Conservation (phyloP, 1,139 yeast species). For the Pichia sp. region DNA sequence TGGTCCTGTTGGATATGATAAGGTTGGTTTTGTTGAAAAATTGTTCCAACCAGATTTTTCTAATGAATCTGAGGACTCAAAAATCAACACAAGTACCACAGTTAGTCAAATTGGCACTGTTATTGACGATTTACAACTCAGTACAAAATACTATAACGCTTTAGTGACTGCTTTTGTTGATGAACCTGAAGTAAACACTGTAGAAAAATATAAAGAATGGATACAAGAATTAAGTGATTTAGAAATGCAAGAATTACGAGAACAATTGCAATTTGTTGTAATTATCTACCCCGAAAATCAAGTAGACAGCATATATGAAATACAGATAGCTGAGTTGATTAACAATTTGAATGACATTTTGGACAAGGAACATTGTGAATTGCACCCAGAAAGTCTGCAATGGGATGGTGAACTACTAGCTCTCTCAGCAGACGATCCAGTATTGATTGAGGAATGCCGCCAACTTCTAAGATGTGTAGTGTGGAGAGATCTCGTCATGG, state of each 20-base stretch:
- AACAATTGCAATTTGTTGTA: too few relatives aligned
- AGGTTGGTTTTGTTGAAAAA: background rate
- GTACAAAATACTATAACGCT: too few relatives aligned
- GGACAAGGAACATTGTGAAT: constrained; percentile 20
- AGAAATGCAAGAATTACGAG: background rate
- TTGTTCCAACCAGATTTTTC: background rate
- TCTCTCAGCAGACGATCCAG: background rate
- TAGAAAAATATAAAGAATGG: too few relatives aligned
- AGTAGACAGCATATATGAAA: too few relatives aligned
- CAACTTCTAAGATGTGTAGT: constrained; percentile 1
- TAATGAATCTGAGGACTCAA: background rate
- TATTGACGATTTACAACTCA: background rate
- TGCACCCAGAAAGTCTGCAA: constrained; percentile 13
- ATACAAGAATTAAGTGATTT: background rate
- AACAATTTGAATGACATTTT: constrained; percentile 10
- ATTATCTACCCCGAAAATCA: too few relatives aligned
- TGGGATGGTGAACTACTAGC: constrained; percentile 22
- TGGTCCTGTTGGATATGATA: constrained; percentile 6
- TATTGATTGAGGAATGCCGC: background rate
- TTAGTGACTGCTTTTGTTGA: too few relatives aligned
- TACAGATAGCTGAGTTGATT: background rate
- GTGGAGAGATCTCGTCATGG: background rate
- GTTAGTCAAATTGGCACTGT: too few relatives aligned
- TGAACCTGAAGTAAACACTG: too few relatives aligned
- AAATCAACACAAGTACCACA: too few relatives aligned